A percentile compares a stretch with the other conserved stretches of the same genome.
Conservation (phyloP, 1,284 basidiomycete genomes). For the Agroathelia rolfsii region DNA sequence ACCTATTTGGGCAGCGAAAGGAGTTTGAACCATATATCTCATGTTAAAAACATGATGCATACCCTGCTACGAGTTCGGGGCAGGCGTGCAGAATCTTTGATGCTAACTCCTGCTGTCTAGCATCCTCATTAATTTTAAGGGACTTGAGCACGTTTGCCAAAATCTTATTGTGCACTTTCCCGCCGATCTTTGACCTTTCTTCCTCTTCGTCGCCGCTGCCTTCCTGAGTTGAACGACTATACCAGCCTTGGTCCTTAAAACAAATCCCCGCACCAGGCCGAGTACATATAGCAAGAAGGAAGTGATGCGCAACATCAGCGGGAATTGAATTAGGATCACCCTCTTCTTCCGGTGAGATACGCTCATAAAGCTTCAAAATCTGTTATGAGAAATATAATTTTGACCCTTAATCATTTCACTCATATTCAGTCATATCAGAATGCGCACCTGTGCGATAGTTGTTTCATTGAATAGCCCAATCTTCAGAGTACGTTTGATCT, state of each 20-base stretch:
- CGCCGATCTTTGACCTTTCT: conserved; percentile 26
- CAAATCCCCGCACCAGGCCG: conserved; percentile 80
- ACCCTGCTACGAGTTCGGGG: conserved; percentile 81
- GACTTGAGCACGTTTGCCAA: conserved; percentile 66
- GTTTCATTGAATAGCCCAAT: conserved; percentile 56
- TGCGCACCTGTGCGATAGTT: conserved; percentile 48
- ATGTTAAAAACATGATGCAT: conserved; percentile 16
- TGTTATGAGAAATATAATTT: too few relatives aligned
- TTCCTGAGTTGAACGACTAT: conserved; percentile 69
- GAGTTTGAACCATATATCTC: conserved; percentile 7
- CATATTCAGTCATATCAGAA: too few relatives aligned
- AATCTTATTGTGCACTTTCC: conserved; percentile 78
- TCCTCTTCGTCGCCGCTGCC: conserved; percentile 24
- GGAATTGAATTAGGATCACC: conserved; percentile 50
- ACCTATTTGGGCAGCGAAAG: conserved; percentile 36
- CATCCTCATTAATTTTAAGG: conserved; percentile 76
- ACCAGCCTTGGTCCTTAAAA: conserved; percentile 88
- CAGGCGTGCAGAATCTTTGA: conserved; percentile 71
- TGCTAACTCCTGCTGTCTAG: conserved; percentile 78
- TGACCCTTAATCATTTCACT: conserved; percentile 1
- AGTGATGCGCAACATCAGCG: conserved; percentile 80
- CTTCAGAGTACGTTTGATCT: conserved; percentile 59
- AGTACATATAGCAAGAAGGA: conserved; percentile 80
- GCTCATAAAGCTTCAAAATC: conserved; percentile 64
- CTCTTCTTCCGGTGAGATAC: conserved; percentile 37